Evolutionary conservation across 2,329 filamentous ascomycete species (phyloP).

Genomic region (Magnaporthales sp.): DNA sequence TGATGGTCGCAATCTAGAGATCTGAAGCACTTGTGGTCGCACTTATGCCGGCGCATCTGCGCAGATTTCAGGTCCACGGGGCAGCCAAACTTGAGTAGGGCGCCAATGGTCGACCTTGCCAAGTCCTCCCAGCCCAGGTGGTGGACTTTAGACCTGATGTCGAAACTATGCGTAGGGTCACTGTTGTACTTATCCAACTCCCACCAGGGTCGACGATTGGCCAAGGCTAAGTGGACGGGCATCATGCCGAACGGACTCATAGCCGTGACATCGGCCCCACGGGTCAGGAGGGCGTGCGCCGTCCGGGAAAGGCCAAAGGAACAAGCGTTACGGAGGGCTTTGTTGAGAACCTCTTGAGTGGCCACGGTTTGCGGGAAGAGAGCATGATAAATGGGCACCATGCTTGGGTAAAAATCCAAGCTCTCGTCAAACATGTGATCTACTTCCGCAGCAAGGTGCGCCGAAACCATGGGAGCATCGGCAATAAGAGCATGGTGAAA

Average conservation of each 20-base stretch:
- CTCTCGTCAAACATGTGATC: background rate
- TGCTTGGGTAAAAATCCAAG: background rate
- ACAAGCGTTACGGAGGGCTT: constrained; percentile 2
- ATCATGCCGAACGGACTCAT: background rate
- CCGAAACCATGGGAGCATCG: constrained; percentile 3
- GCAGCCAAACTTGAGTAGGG: constrained; percentile 3
- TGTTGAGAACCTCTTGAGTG: background rate
- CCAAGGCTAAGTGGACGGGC: constrained; percentile 2
- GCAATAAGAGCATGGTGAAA: constrained; percentile 3
- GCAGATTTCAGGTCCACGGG: background rate
- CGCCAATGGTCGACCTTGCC: background rate
- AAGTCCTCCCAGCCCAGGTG: background rate
- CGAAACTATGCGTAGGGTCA: background rate
- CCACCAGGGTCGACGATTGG: background rate
- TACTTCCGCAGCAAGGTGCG: background rate
- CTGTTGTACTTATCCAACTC: background rate
- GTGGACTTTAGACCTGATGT: background rate
- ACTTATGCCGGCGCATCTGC: background rate
- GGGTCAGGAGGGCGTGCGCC: background rate
- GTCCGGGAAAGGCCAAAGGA: background rate
- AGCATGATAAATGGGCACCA: background rate
- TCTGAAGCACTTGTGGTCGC: constrained; percentile 1
- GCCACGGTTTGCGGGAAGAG: background rate
- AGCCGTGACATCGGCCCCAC: background rate
- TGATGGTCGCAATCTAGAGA: constrained; percentile 3